Conservation (phyloP, 306 rosid species). For the Quercus berberidifolia region DNA sequence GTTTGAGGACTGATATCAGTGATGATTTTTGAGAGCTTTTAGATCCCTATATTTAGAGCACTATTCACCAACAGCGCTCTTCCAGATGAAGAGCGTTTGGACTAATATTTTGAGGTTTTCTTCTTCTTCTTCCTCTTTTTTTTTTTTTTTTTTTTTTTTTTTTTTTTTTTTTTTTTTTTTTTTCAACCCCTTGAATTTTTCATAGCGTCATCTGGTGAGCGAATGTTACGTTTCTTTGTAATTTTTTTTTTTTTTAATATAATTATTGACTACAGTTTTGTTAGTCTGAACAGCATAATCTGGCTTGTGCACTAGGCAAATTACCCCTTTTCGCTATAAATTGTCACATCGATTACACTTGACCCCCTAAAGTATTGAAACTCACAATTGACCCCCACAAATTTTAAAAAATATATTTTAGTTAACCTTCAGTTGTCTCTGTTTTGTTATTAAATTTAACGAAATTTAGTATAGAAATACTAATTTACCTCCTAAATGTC, state of each 20-base stretch:
- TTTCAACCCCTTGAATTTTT: background rate
- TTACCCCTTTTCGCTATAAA: no score
- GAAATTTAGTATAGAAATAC: no score
- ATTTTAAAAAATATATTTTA: no score
- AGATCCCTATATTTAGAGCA: background rate
- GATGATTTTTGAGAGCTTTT: background rate
- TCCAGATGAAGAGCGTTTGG: background rate
- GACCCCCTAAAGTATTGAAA: no score
- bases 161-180: no score
- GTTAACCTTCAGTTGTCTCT: no score
- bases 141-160: background rate
- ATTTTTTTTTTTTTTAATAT: background rate
- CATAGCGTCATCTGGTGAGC: background rate
- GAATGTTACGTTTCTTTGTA: background rate
- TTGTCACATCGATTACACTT: no score
- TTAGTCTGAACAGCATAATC: background rate
- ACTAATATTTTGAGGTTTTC: background rate
- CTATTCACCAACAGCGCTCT: background rate
- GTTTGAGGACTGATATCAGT: conserved; percentile 23
- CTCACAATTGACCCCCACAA: no score
- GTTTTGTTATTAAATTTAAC: no score
- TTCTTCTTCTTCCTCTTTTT: no score
- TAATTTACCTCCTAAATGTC: no score
- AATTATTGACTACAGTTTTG: background rate
- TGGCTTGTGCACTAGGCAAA: no score